These are phyloP conservation scores for Linnemannia schmuckeri DNA, from an alignment of 192 early-diverging fungal genomes.

Conservation along the genomic window DNA sequence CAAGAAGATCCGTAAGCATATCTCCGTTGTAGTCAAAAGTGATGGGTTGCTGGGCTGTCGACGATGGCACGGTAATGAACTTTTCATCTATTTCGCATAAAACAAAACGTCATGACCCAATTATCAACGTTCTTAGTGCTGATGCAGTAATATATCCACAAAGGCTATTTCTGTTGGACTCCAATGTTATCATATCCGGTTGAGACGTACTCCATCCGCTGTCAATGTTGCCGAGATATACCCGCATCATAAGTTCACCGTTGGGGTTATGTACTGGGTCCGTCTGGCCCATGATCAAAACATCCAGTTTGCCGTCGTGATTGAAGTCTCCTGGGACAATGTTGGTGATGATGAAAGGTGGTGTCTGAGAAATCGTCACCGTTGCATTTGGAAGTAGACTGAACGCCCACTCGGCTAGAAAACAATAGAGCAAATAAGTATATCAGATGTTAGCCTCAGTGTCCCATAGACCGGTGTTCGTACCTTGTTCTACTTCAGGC, in stretches of 20 bases:
- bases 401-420: slow-evolving; percentile 57
- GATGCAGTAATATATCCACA: not conserved
- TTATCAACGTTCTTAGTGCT: not conserved
- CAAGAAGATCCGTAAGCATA: slow-evolving; percentile 73
- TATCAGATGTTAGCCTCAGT: not conserved
- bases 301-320: slow-evolving; percentile 89
- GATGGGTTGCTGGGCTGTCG: slow-evolving; percentile 69
- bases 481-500: not conserved
- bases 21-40: slow-evolving; percentile 72
- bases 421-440: not conserved
- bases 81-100: slow-evolving; percentile 40
- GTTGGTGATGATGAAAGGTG: slow-evolving; percentile 72
- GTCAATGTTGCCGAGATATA: slow-evolving; percentile 81
- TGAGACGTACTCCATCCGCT: slow-evolving; percentile 67
- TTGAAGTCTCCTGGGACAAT: slow-evolving; percentile 90
- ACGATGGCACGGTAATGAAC: slow-evolving; percentile 55
- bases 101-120: not conserved
- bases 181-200: not conserved
- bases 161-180: not conserved
- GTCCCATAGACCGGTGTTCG: not conserved
- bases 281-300: slow-evolving; percentile 80
- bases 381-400: slow-evolving; percentile 61
- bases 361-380: slow-evolving; percentile 51
- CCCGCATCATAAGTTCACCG: slow-evolving; percentile 70
- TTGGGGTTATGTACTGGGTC: slow-evolving; percentile 36